Conservation (phyloP, 805 yeast species). For the Candida coquimbonensis region DNA sequence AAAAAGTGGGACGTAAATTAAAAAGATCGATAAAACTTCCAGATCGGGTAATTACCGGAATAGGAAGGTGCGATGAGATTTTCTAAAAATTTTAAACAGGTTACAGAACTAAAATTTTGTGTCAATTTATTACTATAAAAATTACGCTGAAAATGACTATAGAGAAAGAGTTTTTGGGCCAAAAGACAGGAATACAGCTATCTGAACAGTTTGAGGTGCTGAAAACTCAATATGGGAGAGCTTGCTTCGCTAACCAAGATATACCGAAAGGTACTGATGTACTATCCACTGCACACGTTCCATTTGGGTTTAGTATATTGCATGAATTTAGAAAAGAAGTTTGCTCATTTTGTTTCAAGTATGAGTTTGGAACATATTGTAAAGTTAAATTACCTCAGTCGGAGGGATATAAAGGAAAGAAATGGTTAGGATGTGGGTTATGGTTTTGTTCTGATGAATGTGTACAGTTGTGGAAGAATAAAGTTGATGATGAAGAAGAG, state of each 20-base stretch:
- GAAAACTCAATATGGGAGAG: constrained; percentile 49
- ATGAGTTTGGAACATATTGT: constrained; percentile 40
- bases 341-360: constrained; percentile 47
- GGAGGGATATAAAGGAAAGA: constrained; percentile 9
- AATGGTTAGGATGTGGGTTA: constrained; percentile 33
- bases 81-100: neutral
- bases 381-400: constrained; percentile 30
- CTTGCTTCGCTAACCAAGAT: constrained; percentile 42
- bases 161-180: neutral
- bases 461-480: constrained; percentile 25
- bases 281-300: constrained; percentile 32
- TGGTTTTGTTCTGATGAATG: constrained; percentile 52
- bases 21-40: neutral
- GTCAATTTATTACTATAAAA: neutral
- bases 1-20: neutral
- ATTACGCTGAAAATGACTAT: neutral
- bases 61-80: neutral
- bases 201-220: constrained; percentile 29
- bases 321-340: constrained; percentile 57
- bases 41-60: neutral
- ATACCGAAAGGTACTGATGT: constrained; percentile 37
- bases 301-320: constrained; percentile 41
- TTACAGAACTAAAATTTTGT: neutral
- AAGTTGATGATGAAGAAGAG: constrained; percentile 28
- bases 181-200: constrained; percentile 10